Conservation (phyloP, 2,329 filamentous ascomycete species). For the Aspergillus glaucus region DNA sequence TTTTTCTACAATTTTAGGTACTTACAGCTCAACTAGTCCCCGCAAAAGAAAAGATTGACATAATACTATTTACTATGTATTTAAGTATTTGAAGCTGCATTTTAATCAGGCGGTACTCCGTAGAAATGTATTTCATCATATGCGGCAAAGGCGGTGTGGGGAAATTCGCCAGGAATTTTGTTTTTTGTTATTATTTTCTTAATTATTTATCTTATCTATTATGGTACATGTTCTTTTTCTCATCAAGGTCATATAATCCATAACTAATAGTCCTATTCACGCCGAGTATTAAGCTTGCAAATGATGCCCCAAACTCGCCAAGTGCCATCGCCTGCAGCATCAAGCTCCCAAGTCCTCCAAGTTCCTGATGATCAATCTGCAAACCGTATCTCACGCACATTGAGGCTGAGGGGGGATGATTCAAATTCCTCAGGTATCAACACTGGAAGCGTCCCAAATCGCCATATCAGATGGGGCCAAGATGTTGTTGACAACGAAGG, state of each 20-base stretch:
- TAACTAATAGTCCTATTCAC: neutral
- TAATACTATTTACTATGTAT: neutral
- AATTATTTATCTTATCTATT: neutral
- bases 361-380: slow-evolving; percentile 13
- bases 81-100: neutral
- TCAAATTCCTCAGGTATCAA: slow-evolving; percentile 2
- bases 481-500: slow-evolving; percentile 94
- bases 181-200: neutral
- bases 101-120: neutral
- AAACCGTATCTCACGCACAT: slow-evolving; percentile 22
- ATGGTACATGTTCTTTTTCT: too few species aligned
- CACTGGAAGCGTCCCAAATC: slow-evolving; percentile 31
- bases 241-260: neutral
- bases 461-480: slow-evolving; percentile 84
- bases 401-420: slow-evolving; percentile 24
- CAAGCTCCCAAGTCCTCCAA: slow-evolving; percentile 16
- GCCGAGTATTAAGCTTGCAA: neutral
- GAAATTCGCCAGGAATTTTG: neutral
- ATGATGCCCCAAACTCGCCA: slow-evolving; percentile 37
- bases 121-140: neutral
- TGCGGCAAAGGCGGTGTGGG: neutral
- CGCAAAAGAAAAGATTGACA: too few species aligned
- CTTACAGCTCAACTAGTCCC: neutral
- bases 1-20: neutral
- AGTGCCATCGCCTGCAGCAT: slow-evolving; percentile 18